Percentiles rank a stretch among this genome's conserved stretches.
phyloP scores from a whole-genome alignment of 2,329 filamentous ascomycete genomes.

The Colletotrichum chrysophilum region DNA sequence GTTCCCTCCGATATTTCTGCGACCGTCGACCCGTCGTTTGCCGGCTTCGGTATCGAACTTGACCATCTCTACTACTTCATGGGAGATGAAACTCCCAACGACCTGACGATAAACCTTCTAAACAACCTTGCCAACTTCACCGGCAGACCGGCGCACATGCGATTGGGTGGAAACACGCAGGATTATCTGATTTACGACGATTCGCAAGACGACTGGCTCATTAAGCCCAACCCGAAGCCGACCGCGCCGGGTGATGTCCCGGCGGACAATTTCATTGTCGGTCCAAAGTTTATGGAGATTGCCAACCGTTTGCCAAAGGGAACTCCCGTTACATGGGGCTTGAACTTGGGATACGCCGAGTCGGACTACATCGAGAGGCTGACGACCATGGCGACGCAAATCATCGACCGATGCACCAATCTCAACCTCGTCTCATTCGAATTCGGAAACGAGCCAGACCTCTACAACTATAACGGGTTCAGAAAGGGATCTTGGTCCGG shows the following conservation, averaged over 20 bases:
- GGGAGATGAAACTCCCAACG: slow-evolving; percentile 17
- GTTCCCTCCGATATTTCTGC: slow-evolving; percentile 4
- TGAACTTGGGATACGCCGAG: slow-evolving; percentile 13
- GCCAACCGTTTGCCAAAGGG: slow-evolving; percentile 15
- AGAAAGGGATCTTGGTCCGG: not conserved
- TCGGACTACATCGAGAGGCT: slow-evolving; percentile 12
- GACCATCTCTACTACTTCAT: slow-evolving; percentile 20
- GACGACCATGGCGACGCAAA: slow-evolving; percentile 10
- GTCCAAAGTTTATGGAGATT: slow-evolving; percentile 16
- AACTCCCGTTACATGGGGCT: slow-evolving; percentile 11
- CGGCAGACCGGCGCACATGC: slow-evolving; percentile 6
- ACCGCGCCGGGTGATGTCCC: not conserved
- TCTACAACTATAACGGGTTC: slow-evolving; percentile 12
- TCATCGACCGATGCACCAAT: slow-evolving; percentile 16
- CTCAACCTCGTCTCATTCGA: slow-evolving; percentile 17
- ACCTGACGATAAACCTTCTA: slow-evolving; percentile 6
- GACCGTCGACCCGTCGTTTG: slow-evolving; percentile 13
- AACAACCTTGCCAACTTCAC: slow-evolving; percentile 13
- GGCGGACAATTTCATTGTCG: slow-evolving; percentile 16
- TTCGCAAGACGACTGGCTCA: slow-evolving; percentile 15
- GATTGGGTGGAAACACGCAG: slow-evolving; percentile 16
- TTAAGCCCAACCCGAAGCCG: slow-evolving; percentile 8
- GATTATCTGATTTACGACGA: slow-evolving; percentile 16
- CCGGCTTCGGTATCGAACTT: slow-evolving; percentile 17
- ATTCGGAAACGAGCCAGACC: slow-evolving; percentile 17